Conservation (phyloP, 179 eudicot genomes). For the Patellifolia procumbens region DNA sequence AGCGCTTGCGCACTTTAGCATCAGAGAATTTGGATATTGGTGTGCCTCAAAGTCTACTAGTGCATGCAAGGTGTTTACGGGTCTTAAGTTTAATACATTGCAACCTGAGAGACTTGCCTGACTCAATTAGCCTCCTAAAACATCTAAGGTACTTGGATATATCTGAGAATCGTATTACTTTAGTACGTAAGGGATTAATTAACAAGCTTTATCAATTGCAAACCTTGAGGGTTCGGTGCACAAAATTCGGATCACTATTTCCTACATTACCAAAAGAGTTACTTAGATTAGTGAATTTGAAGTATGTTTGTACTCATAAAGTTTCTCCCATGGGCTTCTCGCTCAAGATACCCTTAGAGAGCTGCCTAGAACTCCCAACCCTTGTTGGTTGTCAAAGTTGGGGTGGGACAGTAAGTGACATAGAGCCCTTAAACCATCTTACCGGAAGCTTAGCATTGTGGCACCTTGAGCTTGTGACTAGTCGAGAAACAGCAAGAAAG, state of each 20-base stretch:
- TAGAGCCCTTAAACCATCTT: constrained; percentile 10
- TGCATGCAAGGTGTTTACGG: constrained; percentile 12
- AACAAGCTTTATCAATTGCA: constrained; percentile 28
- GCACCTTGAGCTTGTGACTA: constrained; percentile 19
- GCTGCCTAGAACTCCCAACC: no score
- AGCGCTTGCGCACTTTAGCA: constrained; percentile 6
- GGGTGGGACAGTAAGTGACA: constrained; percentile 17
- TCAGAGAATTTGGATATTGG: background rate
- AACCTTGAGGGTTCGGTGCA: background rate
- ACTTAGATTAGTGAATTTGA: constrained; percentile 17
- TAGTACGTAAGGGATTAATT: constrained; percentile 13
- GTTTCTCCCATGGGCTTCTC: background rate
- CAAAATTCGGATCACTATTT: background rate
- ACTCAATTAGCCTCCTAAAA: constrained; percentile 21
- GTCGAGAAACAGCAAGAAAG: constrained; percentile 20
- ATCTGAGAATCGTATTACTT: background rate
- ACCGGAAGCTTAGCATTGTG: constrained; percentile 22
- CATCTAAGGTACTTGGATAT: constrained; percentile 25
- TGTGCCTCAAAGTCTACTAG: background rate
- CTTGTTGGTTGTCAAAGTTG: background rate
- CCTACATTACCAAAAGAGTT: constrained; percentile 16
- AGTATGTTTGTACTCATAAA: background rate
- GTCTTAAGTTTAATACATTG: background rate
- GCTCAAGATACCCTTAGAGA: background rate
- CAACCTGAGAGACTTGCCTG: constrained; percentile 16